Evolutionary conservation across 805 yeast genomes (phyloP).

Genomic region (Debaryomyces maramus): DNA sequence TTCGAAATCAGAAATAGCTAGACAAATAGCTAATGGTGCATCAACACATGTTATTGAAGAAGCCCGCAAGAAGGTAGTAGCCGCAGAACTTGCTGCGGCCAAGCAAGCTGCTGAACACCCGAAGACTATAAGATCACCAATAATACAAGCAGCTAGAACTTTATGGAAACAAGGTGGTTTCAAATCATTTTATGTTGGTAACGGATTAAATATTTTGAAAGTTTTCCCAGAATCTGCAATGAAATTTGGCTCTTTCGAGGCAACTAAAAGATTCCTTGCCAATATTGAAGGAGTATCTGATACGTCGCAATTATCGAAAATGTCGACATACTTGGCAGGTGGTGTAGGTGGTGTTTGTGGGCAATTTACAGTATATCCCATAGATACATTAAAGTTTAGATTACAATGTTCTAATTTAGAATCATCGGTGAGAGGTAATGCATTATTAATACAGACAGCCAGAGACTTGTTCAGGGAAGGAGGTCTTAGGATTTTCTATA

Average conservation of each 20-base stretch:
- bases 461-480: slow-evolving; percentile 76
- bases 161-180: slow-evolving; percentile 88
- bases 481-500: slow-evolving; percentile 74
- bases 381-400: slow-evolving; percentile 91
- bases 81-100: slow-evolving; percentile 26
- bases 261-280: slow-evolving; percentile 74
- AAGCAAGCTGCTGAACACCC: slow-evolving; percentile 37
- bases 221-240: slow-evolving; percentile 97
- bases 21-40: slow-evolving; percentile 36
- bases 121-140: slow-evolving; percentile 63
- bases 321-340: slow-evolving; percentile 87
- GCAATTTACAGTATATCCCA: slow-evolving; percentile 90
- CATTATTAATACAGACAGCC: slow-evolving; percentile 65
- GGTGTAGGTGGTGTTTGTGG: slow-evolving; percentile 95
- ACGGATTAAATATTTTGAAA: slow-evolving; percentile 88
- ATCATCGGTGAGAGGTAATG: slow-evolving; percentile 58
- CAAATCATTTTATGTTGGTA: slow-evolving; percentile 88
- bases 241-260: slow-evolving; percentile 94
- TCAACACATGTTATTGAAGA: slow-evolving; percentile 35
- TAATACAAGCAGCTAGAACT: slow-evolving; percentile 76
- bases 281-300: slow-evolving; percentile 73
- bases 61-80: slow-evolving; percentile 29
- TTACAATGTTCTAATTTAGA: slow-evolving; percentile 88
- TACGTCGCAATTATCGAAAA: slow-evolving; percentile 65
- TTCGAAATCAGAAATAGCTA: slow-evolving; percentile 47